Evolutionary conservation across 768 basidiomycete species (phyloP), one percentile per base, ranked within the genome.

Genomic region (Termitomyces sp.): DNA sequence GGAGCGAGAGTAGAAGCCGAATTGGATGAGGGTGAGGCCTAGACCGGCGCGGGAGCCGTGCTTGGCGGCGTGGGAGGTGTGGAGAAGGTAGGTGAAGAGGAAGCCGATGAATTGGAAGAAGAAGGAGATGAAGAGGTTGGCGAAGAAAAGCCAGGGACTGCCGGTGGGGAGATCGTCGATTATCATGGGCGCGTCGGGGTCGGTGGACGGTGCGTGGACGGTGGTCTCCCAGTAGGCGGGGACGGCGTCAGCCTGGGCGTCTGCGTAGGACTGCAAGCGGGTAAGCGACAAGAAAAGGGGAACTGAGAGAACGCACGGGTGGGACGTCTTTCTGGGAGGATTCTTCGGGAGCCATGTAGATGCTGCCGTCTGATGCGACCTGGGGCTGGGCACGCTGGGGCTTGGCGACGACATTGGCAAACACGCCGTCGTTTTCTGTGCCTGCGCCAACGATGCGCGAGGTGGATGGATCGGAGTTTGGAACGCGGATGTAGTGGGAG

Each of bases 151-250:
- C 71, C 83, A 72, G 64, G 84, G 68, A 4, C 88, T 86, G 51
- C 94, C 94, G 0, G 92, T 83, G 0, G 94, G 93, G 42, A 98
- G 85, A 57, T 94, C 89, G 59, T 96, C 95, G 62, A 99, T 87
- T 69, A 97, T 83, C 78, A 98, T 70, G 22, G 73, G 70, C 48
- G 81, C 79, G 37, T 79, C 56, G 27, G 78, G 74, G 0, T 75
- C 71, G 0, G 93, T 22, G 20, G 46, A 9, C 0, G 57, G 93
- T 0, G 94, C 86, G 59, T 95, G 90, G 9, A 98, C 84, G 0
- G 93, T 94, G 1, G 92, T 98, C 68, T 99, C 96, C 92, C 94
- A 98, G 71, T 99, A 99, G 0, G 93, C 83, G 0, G 97, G 97
- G 0, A 90, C 94, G 0, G 92, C 84, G 67, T 99, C 96, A 29